These are phyloP conservation scores for Brettanomyces bruxellensis DNA, from an alignment of 805 yeast genomes.

Conservation along the genomic window DNA sequence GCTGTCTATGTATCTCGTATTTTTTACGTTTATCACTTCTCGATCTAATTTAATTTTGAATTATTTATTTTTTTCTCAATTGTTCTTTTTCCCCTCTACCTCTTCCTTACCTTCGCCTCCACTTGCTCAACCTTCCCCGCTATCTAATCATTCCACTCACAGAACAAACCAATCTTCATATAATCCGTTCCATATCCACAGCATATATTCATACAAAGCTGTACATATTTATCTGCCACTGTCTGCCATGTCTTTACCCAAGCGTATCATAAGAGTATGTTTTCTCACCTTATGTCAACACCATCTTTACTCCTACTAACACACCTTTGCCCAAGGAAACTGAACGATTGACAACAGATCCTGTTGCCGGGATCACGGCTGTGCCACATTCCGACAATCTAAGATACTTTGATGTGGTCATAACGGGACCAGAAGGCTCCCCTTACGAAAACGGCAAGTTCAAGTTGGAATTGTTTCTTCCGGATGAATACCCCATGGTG, in stretches of 20 bases:
- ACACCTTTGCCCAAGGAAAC: constrained; percentile 50
- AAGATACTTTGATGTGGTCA: constrained; percentile 84
- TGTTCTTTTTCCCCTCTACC: too few species aligned
- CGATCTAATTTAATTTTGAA: too few species aligned
- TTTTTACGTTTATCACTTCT: too few species aligned
- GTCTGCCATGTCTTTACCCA: constrained; percentile 34
- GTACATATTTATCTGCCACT: too few species aligned
- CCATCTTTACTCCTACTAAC: not conserved
- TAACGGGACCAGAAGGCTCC: constrained; percentile 84
- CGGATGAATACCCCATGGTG: constrained; percentile 97
- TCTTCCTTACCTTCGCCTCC: too few species aligned
- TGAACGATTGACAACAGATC: constrained; percentile 83
- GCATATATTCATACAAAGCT: too few species aligned
- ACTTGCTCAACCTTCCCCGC: too few species aligned
- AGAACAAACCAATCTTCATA: too few species aligned
- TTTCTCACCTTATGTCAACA: not conserved
- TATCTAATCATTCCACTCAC: too few species aligned
- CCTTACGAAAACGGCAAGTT: constrained; percentile 84
- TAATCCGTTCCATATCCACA: too few species aligned
- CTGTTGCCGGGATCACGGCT: constrained; percentile 94
- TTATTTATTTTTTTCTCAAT: too few species aligned
- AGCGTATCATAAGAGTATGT: constrained; percentile 79
- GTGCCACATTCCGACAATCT: constrained; percentile 90
- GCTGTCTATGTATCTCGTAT: too few species aligned
- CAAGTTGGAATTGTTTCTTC: constrained; percentile 76